These are phyloP conservation scores for Neurospora sp. DNA, from an alignment of 495 filamentous ascomycete genomes.

Conservation along the genomic window DNA sequence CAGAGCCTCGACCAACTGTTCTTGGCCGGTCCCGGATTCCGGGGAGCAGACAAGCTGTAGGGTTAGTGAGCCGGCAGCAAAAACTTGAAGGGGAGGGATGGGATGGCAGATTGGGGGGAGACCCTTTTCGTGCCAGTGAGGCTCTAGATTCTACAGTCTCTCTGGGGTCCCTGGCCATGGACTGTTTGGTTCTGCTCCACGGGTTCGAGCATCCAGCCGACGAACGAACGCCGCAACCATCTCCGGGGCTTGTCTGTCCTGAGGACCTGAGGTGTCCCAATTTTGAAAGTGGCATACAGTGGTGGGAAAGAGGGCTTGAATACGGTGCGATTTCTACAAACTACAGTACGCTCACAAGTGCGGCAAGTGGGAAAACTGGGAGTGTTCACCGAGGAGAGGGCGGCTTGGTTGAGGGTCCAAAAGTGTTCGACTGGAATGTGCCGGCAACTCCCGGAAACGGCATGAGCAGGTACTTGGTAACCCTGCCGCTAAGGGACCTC, in stretches of 20 bases:
- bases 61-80: not conserved
- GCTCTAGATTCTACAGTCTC: not conserved
- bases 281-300: not conserved
- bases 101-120: not conserved
- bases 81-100: not conserved
- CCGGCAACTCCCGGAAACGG: conserved; percentile 4
- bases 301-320: not conserved
- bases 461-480: not conserved
- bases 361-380: not conserved
- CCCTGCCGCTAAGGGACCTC: not conserved
- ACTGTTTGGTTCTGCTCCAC: not conserved
- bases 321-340: not conserved
- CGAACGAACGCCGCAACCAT: not conserved
- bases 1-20: not conserved
- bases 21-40: not conserved
- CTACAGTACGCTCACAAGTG: not conserved
- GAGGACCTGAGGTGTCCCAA: not conserved
- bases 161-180: not conserved
- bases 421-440: conserved; percentile 1
- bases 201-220: not conserved
- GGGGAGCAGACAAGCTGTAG: not conserved
- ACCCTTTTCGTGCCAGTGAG: not conserved
- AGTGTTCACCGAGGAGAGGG: not conserved
- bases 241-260: not conserved
- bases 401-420: not conserved